Conservation (phyloP, 805 yeast genomes). For the Candida xyloterini region DNA sequence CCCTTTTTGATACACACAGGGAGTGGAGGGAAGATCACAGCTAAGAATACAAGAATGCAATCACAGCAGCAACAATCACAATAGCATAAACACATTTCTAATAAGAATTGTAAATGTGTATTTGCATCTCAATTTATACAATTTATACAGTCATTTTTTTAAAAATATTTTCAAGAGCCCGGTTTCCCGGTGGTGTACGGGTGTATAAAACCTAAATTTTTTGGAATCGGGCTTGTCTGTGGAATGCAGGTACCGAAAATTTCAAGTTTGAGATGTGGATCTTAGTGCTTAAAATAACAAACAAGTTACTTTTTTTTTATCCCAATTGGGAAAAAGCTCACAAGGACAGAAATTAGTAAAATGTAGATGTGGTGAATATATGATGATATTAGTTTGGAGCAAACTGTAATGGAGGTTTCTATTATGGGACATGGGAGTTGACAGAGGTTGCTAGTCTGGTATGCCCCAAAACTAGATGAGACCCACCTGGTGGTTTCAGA, state of each 20-base stretch:
- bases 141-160: conserved; percentile 3
- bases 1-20: conserved; percentile 78
- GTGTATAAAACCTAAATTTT: not conserved
- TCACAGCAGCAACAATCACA: conserved; percentile 45
- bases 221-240: not conserved
- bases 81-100: conserved; percentile 29
- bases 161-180: not conserved
- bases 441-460: too few species aligned
- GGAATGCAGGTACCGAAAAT: conserved; percentile 8
- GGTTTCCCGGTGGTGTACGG: conserved; percentile 8
- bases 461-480: not conserved
- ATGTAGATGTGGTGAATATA: not conserved
- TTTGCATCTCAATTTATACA: not conserved
- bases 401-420: too few species aligned
- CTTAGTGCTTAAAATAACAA: not conserved
- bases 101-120: not conserved
- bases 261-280: not conserved
- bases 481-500: not conserved
- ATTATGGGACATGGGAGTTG: too few species aligned
- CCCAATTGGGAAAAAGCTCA: not conserved
- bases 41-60: conserved; percentile 63
- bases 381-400: too few species aligned
- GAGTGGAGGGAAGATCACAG: conserved; percentile 73
- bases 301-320: too few species aligned
- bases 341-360: not conserved